Percentiles rank a stretch among this genome's conserved stretches.
Evolutionary conservation across 106 monocot genomes (phyloP).

Genomic region (Chionographis japonica): DNA sequence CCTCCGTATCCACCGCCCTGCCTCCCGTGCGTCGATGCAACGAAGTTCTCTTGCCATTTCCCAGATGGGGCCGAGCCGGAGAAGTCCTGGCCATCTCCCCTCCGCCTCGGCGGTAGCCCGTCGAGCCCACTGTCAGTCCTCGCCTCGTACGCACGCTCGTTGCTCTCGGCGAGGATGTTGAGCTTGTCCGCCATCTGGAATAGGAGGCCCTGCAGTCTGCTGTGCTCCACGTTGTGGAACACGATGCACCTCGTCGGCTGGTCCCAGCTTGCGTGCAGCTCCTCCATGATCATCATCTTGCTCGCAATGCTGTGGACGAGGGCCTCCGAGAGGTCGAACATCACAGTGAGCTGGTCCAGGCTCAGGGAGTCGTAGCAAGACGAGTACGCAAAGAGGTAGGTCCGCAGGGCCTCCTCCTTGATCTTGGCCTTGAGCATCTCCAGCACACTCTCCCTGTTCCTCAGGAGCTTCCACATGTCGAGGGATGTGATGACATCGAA

Average conservation of each 20-base stretch:
- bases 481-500: slow-evolving; percentile 55
- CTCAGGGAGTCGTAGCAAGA: slow-evolving; percentile 74
- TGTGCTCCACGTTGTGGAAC: slow-evolving; percentile 77
- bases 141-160: slow-evolving; percentile 80
- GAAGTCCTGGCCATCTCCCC: slow-evolving; percentile 61
- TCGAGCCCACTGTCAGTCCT: slow-evolving; percentile 82
- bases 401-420: slow-evolving; percentile 81
- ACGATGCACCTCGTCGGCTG: slow-evolving; percentile 75
- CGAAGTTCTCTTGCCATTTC: slow-evolving; percentile 81
- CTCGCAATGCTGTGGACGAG: slow-evolving; percentile 70
- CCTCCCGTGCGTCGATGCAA: slow-evolving; percentile 33
- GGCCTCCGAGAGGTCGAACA: slow-evolving; percentile 65
- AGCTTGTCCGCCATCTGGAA: slow-evolving; percentile 94
- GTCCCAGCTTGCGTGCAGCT: slow-evolving; percentile 92
- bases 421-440: slow-evolving; percentile 70
- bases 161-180: slow-evolving; percentile 71
- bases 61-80: slow-evolving; percentile 27
- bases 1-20: slow-evolving; percentile 38
- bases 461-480: slow-evolving; percentile 74
- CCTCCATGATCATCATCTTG: slow-evolving; percentile 90
- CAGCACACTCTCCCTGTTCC: slow-evolving; percentile 51
- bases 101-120: slow-evolving; percentile 61
- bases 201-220: slow-evolving; percentile 69
- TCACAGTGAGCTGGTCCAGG: slow-evolving; percentile 54
- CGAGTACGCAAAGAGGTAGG: slow-evolving; percentile 75